Evolutionary conservation across 148 eudicot species (phyloP).

Genomic region (Rhododendron vialii): DNA sequence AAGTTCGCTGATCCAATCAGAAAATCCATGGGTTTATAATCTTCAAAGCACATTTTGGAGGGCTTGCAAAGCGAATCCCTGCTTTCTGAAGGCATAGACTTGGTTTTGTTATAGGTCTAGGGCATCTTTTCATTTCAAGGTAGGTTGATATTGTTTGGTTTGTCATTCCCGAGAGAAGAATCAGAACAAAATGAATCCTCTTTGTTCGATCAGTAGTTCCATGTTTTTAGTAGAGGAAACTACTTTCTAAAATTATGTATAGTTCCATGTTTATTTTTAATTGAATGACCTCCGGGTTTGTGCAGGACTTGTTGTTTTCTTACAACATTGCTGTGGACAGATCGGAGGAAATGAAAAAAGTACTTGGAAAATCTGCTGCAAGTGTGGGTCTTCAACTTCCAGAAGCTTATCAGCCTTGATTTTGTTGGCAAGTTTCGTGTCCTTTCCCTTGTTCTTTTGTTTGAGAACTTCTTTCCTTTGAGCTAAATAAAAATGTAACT

Average conservation of each 20-base stretch:
- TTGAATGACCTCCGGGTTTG: background rate
- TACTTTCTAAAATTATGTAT: background rate
- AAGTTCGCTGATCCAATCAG: background rate
- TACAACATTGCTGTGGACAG: conserved; percentile 96
- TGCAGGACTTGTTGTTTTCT: conserved; percentile 81
- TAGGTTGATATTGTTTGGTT: background rate
- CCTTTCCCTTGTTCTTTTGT: background rate
- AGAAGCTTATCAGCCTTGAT: conserved; percentile 66
- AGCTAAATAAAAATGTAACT: background rate
- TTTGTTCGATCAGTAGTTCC: background rate
- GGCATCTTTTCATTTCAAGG: background rate
- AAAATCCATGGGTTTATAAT: background rate
- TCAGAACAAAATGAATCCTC: background rate
- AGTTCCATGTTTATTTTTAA: background rate
- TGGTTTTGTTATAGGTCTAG: background rate
- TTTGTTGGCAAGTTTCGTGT: conserved; percentile 6
- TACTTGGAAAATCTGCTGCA: conserved; percentile 85
- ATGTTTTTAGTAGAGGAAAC: background rate
- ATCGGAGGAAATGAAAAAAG: conserved; percentile 72
- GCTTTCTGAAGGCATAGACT: background rate
- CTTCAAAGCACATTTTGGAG: background rate
- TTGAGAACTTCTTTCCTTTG: background rate
- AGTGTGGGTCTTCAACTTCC: conserved; percentile 98
- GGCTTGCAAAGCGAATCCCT: background rate
- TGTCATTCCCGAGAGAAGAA: background rate